Base-by-base conservation (phyloP, 805 yeast genomes). In the Dipodascopsis uninucleata region DNA sequence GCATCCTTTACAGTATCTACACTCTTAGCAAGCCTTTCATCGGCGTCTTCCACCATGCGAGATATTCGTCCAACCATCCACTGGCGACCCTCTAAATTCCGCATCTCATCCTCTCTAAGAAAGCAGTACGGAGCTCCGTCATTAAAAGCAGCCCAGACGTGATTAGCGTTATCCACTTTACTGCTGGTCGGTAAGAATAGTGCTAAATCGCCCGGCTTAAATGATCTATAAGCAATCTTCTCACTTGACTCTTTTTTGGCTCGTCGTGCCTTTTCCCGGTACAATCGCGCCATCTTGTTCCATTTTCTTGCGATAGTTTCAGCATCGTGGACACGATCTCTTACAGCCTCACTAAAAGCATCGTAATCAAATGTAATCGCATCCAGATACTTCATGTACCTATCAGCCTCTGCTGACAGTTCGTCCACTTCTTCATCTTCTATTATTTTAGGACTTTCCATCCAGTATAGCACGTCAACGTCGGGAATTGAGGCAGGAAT, bases 71-170 rank as follows among this genome's bases (percentile, higher is more conserved):
- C 95, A 26, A 90, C 81, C 58, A 89, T 72, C 90, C 96, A 90
- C 54, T 89, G 96, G 42, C 81, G 76, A 8, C 63, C 63, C 17
- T 61, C 55, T 18, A 71, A 56, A 24, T 58, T 55, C 18, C 47
- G 58, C 31, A 41, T 8, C 12, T 69, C 61, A 10, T 66, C 66
- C 36, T 71, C 69, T 40, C 78, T 76, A 52, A 90, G 67, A 58
- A 88, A 82, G 61, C 79, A 88, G 61, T 89, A 88, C 0, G 94
- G 93, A 0, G 86, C 82, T 1, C 90, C 95, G 44, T 85, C 76
- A 54, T 93, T 89, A 68, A 90, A 90, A 1, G 95, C 95, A 0
- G 96, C 96, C 97, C 97, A 90, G 0, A 90, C 87, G 31, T 64
- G 61, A 24, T 47, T 55, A 9, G 47, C 44, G 28, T 47, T 28